Evolutionary conservation across 768 basidiomycete species (phyloP).

Genomic region (Tulasnella sp.): DNA sequence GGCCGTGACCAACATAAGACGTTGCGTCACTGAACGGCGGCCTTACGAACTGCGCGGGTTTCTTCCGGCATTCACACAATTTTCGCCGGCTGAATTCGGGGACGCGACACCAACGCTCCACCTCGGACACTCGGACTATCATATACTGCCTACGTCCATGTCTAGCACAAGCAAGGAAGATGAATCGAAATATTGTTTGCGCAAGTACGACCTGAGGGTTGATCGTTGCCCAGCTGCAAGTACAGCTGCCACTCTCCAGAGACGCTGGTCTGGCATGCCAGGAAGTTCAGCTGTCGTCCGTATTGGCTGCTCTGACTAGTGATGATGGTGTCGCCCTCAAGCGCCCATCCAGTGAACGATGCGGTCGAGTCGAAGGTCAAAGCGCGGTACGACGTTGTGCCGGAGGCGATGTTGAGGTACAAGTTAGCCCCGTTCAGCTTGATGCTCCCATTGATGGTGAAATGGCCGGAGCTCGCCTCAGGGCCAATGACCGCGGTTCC

Average conservation of each 20-base stretch:
- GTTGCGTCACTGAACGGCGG: slow-evolving; percentile 15
- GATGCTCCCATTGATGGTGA: slow-evolving; percentile 56
- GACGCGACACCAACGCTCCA: neutral
- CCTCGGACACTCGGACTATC: slow-evolving; percentile 9
- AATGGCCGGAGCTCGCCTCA: slow-evolving; percentile 55
- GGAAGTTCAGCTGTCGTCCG: slow-evolving; percentile 57
- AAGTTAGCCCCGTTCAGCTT: slow-evolving; percentile 50
- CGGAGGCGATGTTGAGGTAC: slow-evolving; percentile 55
- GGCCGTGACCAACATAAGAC: neutral
- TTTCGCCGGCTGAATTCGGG: slow-evolving; percentile 26
- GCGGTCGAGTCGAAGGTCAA: slow-evolving; percentile 53
- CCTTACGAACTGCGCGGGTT: slow-evolving; percentile 17
- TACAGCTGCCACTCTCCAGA: slow-evolving; percentile 53
- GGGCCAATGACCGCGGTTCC: slow-evolving; percentile 58
- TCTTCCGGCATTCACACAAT: slow-evolving; percentile 20
- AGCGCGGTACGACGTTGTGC: slow-evolving; percentile 54
- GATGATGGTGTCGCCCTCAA: slow-evolving; percentile 65
- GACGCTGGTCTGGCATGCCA: slow-evolving; percentile 54
- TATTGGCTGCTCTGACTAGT: slow-evolving; percentile 41
- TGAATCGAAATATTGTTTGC: slow-evolving; percentile 43
- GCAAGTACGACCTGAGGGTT: slow-evolving; percentile 45
- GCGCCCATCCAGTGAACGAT: slow-evolving; percentile 58
- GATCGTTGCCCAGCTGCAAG: slow-evolving; percentile 57
- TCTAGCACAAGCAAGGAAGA: slow-evolving; percentile 43
- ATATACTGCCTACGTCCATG: neutral